These are phyloP conservation scores for Trichosporon sp. DNA, from an alignment of 1,284 basidiomycete species.

Conservation along the genomic window DNA sequence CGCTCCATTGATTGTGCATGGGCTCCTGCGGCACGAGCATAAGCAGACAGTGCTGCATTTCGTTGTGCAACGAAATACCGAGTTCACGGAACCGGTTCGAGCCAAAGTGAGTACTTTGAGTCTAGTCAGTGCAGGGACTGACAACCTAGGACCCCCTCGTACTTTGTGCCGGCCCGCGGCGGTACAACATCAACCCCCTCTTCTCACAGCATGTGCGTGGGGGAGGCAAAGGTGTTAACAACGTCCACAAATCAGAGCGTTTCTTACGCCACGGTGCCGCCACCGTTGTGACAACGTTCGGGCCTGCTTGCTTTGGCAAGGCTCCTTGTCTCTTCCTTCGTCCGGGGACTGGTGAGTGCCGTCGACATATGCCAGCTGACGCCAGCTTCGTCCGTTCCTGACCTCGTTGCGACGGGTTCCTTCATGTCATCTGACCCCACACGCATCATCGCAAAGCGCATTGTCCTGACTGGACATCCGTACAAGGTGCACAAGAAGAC, in stretches of 20 bases:
- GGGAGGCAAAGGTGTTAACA: slow-evolving; percentile 84
- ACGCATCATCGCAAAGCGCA: slow-evolving; percentile 83
- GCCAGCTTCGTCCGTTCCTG: slow-evolving; percentile 52
- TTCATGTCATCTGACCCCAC: slow-evolving; percentile 87
- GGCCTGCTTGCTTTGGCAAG: slow-evolving; percentile 83
- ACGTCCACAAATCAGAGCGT: slow-evolving; percentile 96
- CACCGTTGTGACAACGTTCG: slow-evolving; percentile 78
- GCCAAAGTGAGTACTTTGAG: slow-evolving; percentile 63
- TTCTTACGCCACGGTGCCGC: slow-evolving; percentile 78
- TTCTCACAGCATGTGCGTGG: slow-evolving; percentile 89
- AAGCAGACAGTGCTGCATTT: slow-evolving; percentile 93
- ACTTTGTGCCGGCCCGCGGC: slow-evolving; percentile 80
- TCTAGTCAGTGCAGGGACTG: background rate
- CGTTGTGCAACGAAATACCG: slow-evolving; percentile 89
- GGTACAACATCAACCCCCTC: slow-evolving; percentile 75
- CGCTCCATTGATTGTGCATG: slow-evolving; percentile 68
- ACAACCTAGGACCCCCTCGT: slow-evolving; percentile 70
- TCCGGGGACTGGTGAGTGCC: background rate
- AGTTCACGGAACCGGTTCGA: slow-evolving; percentile 78
- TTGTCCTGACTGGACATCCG: slow-evolving; percentile 90
- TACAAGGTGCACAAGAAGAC: slow-evolving; percentile 98
- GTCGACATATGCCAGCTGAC: background rate
- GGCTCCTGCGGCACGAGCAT: slow-evolving; percentile 89
- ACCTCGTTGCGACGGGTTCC: slow-evolving; percentile 84
- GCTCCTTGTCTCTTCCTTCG: slow-evolving; percentile 66